Conservation (phyloP, 1,139 yeast species). For the Suhomyces ambrosiae region DNA sequence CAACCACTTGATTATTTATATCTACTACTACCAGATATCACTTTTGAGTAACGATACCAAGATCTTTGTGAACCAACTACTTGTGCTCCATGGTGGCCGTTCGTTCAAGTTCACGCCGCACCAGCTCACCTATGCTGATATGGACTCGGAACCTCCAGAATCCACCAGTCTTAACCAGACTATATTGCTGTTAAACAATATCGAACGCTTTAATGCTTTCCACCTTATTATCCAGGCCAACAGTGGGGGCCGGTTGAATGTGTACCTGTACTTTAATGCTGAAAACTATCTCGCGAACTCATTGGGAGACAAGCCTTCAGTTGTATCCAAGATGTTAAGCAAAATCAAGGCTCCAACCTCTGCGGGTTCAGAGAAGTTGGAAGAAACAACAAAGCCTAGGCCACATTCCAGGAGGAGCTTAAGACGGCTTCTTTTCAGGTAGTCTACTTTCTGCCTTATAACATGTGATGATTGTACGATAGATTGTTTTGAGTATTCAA, state of each 20-base stretch:
- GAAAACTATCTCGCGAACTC: constrained; percentile 15
- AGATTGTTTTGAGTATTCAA: too few species aligned
- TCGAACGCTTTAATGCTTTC: constrained; percentile 12
- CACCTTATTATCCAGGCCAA: constrained; percentile 12
- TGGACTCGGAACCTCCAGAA: neutral
- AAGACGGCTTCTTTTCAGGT: constrained; percentile 7
- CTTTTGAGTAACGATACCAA: constrained; percentile 10
- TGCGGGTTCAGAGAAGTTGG: constrained; percentile 5
- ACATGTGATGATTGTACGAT: too few species aligned
- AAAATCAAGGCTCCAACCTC: constrained; percentile 3
- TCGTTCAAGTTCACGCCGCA: constrained; percentile 12
- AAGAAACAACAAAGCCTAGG: constrained; percentile 1
- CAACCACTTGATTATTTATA: constrained; percentile 19
- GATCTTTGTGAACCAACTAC: constrained; percentile 18
- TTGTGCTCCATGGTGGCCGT: constrained; percentile 17
- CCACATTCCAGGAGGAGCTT: constrained; percentile 2
- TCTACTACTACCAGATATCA: constrained; percentile 17
- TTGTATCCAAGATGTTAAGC: constrained; percentile 5
- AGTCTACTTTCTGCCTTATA: too few species aligned
- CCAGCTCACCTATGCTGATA: constrained; percentile 1
- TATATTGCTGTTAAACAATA: constrained; percentile 12
- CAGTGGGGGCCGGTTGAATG: constrained; percentile 2
- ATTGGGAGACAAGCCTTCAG: constrained; percentile 7
- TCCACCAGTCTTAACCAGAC: constrained; percentile 5
- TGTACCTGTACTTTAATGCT: constrained; percentile 20